Conservation (phyloP, 305 asterid genomes). For the Fraxinus xanthoxyloides region DNA sequence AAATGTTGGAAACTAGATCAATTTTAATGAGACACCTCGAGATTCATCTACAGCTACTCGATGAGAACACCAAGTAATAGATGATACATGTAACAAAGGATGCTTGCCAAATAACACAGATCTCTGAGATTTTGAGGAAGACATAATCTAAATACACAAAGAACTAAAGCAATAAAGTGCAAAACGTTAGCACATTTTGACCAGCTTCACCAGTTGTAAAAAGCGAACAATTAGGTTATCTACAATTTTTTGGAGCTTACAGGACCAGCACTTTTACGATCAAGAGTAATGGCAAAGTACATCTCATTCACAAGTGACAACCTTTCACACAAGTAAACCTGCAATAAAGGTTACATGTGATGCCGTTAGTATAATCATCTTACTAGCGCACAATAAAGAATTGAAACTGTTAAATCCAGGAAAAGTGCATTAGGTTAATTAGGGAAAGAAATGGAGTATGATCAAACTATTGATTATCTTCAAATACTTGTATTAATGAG, state of each 20-base stretch:
- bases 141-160: not conserved
- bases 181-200: not conserved
- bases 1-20: not conserved
- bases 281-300: conserved; percentile 98
- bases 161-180: conserved; percentile 6
- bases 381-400: not conserved
- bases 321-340: conserved; percentile 93
- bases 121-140: not conserved
- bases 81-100: not conserved
- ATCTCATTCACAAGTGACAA: conserved; percentile 91
- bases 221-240: conserved; percentile 10
- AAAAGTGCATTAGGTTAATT: not conserved
- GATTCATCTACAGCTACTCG: not conserved
- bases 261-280: conserved; percentile 91
- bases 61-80: not conserved
- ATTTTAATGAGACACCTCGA: not conserved
- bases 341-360: conserved; percentile 23
- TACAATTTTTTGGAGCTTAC: conserved; percentile 52
- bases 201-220: conserved; percentile 16
- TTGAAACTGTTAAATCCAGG: not conserved
- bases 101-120: not conserved
- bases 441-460: not conserved
- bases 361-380: conserved; percentile 24
- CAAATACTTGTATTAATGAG: not conserved
- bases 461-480: not conserved